Evolutionary conservation across 768 basidiomycete genomes (phyloP), one percentile per base, ranked within the genome.

Genomic region (Lactifluus pinguis): DNA sequence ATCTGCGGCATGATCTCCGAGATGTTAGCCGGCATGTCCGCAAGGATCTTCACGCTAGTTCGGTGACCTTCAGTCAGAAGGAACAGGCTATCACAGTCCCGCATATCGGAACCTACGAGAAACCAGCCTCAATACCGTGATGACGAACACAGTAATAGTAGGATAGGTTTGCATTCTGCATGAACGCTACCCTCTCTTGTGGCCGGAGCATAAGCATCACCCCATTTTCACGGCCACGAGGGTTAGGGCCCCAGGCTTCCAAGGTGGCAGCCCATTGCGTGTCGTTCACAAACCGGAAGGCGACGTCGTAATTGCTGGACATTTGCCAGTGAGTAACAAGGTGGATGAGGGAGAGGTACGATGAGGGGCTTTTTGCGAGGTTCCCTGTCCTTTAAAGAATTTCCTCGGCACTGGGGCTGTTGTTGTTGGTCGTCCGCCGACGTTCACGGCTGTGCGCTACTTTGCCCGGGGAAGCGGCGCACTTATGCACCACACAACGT

Each of bases 201-300:
- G 70, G 67, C 48, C 73, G 76, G 17, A 81, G 69, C 53, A 75
- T 25, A 66, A 63, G 65, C 65, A 61, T 55, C 57, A 56, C 62
- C 61, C 55, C 67, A 54, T 70, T 69, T 29, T 70, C 72, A 25
- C 69, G 69, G 34, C 71, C 70, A 38, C 71, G 69, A 34, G 76
- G 53, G 39, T 63, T 55, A 36, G 57, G 57, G 17, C 64, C 64
- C 64, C 64, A 65, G 41, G 60, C 69, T 63, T 77, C 77, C 58
- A 83, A 62, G 13, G 73, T 77, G 9, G 72, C 73, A 29, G 74
- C 61, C 53, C 72, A 70, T 13, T 68, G 39, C 14, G 76, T 79
- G 68, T 82, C 76, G 72, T 83, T 84, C 41, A 69, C 67, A 62
- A 83, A 69, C 61, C 81, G 79, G 66, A 83, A 74, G 41, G 80